These are phyloP conservation scores for Fusarium mexicanum DNA, from an alignment of 2,329 filamentous ascomycete genomes.

Conservation along the genomic window DNA sequence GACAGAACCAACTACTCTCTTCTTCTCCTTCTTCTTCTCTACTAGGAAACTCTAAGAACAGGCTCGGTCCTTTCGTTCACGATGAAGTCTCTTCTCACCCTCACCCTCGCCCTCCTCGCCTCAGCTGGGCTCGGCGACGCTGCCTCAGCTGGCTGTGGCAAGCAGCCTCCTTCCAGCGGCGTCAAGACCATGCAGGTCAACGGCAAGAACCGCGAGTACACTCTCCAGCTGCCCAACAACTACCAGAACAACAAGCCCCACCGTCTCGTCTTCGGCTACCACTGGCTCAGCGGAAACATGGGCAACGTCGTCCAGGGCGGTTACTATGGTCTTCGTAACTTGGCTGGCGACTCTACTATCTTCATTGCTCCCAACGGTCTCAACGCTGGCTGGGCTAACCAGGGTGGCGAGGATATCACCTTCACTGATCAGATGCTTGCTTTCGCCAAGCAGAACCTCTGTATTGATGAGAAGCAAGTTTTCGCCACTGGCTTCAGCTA, in stretches of 20 bases:
- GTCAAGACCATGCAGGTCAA: conserved; percentile 48
- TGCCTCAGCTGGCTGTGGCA: conserved; percentile 51
- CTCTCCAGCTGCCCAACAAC: conserved; percentile 49
- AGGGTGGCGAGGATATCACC: conserved; percentile 51
- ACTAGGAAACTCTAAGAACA: not conserved
- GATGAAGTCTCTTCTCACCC: conserved; percentile 12
- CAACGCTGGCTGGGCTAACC: conserved; percentile 55
- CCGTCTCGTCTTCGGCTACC: conserved; percentile 47
- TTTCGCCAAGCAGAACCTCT: conserved; percentile 52
- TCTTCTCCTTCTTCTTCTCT: not conserved
- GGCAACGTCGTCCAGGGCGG: conserved; percentile 49
- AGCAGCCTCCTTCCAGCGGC: conserved; percentile 42
- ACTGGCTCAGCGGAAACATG: conserved; percentile 54
- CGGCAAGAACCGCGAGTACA: conserved; percentile 48
- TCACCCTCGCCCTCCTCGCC: conserved; percentile 16
- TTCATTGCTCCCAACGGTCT: conserved; percentile 56
- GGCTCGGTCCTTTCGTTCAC: not conserved
- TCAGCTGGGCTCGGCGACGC: conserved; percentile 17
- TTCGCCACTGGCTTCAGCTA: conserved; percentile 59
- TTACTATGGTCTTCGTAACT: conserved; percentile 53
- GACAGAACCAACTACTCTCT: conserved; percentile 10
- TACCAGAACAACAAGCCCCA: conserved; percentile 39
- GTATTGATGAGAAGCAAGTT: conserved; percentile 52
- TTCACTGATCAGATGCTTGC: conserved; percentile 53
- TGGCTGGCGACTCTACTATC: conserved; percentile 51